Percentiles rank a stretch among this genome's conserved stretches.
Conservation (phyloP, 169 alveolate genomes). For the Cryptosporidium bovis region DNA sequence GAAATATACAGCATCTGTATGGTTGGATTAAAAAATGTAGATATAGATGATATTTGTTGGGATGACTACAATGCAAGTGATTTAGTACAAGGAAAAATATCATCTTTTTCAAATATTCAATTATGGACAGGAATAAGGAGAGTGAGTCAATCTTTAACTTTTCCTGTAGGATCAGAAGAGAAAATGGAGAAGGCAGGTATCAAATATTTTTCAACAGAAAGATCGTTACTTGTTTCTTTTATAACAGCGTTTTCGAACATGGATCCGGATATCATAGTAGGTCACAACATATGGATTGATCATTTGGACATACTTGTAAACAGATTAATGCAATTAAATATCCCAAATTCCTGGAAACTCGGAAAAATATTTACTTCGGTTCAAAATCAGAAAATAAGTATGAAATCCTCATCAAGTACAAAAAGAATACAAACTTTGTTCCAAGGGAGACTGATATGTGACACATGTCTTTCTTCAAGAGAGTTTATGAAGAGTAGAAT, state of each 20-base stretch:
- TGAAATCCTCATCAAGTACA: conserved; percentile 38
- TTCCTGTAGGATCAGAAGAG: conserved; percentile 65
- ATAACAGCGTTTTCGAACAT: conserved; percentile 27
- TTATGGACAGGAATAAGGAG: conserved; percentile 69
- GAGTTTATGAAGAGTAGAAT: conserved; percentile 76
- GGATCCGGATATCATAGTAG: conserved; percentile 82
- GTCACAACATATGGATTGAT: conserved; percentile 79
- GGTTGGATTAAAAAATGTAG: conserved; percentile 15
- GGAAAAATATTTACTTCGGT: conserved; percentile 12
- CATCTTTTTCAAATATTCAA: neutral
- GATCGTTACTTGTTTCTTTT: conserved; percentile 55
- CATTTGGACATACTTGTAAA: conserved; percentile 77
- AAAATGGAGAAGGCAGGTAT: conserved; percentile 64
- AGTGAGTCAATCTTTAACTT: neutral
- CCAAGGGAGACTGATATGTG: conserved; percentile 80
- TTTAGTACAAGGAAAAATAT: conserved; percentile 3
- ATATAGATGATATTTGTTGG: conserved; percentile 53
- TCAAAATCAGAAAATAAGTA: conserved; percentile 12
- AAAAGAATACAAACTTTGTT: conserved; percentile 57
- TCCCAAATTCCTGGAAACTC: conserved; percentile 48
- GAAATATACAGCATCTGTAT: conserved; percentile 64
- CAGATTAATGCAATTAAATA: conserved; percentile 75
- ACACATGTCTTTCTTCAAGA: conserved; percentile 77
- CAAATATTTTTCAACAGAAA: conserved; percentile 46
- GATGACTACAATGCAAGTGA: conserved; percentile 23